phyloP scores from a whole-genome alignment of 169 alveolate genomes.

The Eimeria necatrix region DNA sequence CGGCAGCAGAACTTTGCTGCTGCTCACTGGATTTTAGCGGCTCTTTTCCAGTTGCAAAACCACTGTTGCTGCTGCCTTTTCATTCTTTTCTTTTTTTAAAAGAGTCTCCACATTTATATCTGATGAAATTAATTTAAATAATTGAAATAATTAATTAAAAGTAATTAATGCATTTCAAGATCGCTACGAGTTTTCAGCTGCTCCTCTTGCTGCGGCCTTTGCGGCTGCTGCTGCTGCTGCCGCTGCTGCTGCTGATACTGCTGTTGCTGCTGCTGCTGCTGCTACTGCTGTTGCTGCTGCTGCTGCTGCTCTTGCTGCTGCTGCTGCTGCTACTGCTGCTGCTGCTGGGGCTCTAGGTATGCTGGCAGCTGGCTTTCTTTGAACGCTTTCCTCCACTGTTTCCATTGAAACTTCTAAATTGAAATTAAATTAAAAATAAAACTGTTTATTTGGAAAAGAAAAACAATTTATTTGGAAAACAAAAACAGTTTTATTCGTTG shows the following conservation, averaged over 20 bases:
- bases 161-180: not conserved
- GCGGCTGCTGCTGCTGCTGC: not conserved
- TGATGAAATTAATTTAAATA: not conserved
- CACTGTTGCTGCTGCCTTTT: not conserved
- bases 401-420: too few relatives aligned
- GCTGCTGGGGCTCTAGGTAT: too few relatives aligned
- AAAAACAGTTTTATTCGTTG: too few relatives aligned
- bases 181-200: not conserved
- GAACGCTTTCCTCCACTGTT: too few relatives aligned
- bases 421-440: too few relatives aligned
- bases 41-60: not conserved
- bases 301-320: too few relatives aligned
- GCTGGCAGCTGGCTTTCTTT: too few relatives aligned
- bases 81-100: not conserved
- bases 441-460: too few relatives aligned
- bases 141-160: not conserved
- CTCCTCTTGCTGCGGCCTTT: not conserved
- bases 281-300: not conserved
- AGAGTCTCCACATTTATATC: not conserved
- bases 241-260: not conserved
- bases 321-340: too few relatives aligned
- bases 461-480: too few relatives aligned
- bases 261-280: slow-evolving; percentile 4
- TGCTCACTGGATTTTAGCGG: too few relatives aligned
- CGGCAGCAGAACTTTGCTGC: too few relatives aligned